These are phyloP conservation scores for Penicillium herquei DNA, from an alignment of 495 filamentous ascomycete genomes.

Conservation along the genomic window DNA sequence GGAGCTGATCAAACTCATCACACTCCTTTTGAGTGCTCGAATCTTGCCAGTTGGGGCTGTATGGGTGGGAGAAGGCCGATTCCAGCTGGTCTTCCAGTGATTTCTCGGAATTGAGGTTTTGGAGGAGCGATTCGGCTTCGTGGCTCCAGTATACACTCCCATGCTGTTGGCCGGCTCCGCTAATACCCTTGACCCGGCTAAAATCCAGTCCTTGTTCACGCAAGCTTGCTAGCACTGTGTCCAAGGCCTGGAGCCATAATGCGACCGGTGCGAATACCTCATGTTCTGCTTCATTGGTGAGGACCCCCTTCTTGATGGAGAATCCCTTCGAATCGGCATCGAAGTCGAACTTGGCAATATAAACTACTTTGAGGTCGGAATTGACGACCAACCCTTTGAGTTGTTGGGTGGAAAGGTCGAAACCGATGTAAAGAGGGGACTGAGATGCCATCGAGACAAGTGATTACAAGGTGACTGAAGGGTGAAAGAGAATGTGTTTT, in stretches of 20 bases:
- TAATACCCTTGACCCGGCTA: slow-evolving; percentile 72
- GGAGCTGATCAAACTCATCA: slow-evolving; percentile 73
- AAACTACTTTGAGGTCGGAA: slow-evolving; percentile 55
- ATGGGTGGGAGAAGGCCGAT: slow-evolving; percentile 78
- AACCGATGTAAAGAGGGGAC: slow-evolving; percentile 78
- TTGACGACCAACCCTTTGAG: slow-evolving; percentile 87
- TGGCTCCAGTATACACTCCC: slow-evolving; percentile 89
- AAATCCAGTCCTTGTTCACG: slow-evolving; percentile 74
- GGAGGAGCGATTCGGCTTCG: slow-evolving; percentile 65
- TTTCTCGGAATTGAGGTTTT: slow-evolving; percentile 55
- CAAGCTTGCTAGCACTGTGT: slow-evolving; percentile 74
- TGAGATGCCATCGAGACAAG: slow-evolving; percentile 25
- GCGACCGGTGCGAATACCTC: slow-evolving; percentile 92
- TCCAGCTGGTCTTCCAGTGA: slow-evolving; percentile 68
- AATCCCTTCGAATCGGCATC: slow-evolving; percentile 69
- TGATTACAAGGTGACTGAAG: neutral
- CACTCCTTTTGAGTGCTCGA: slow-evolving; percentile 89
- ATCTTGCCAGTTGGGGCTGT: slow-evolving; percentile 97
- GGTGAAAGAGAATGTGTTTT: neutral
- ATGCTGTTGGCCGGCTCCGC: slow-evolving; percentile 93
- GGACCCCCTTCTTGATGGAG: slow-evolving; percentile 82
- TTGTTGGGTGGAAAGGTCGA: slow-evolving; percentile 96
- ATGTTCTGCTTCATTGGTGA: slow-evolving; percentile 72
- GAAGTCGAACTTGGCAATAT: slow-evolving; percentile 60
- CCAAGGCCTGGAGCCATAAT: slow-evolving; percentile 90